Evolutionary conservation across 106 monocot genomes (phyloP).

Genomic region (Amphibolis antarctica): DNA sequence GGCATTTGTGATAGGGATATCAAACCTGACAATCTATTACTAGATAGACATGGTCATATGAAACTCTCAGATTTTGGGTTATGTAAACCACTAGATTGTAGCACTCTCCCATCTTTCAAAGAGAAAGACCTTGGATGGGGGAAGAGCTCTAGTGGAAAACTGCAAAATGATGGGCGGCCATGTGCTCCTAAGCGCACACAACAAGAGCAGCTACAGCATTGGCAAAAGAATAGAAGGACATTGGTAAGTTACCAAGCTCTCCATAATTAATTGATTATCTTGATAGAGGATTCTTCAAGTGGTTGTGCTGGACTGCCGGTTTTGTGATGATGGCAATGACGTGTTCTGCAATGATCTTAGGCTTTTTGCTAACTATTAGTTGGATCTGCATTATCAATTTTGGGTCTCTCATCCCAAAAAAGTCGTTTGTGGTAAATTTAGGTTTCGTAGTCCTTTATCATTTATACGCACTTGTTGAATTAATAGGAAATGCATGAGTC

Average conservation of each 20-base stretch:
- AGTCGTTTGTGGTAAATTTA: too few species aligned
- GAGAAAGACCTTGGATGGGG: slow-evolving; percentile 36
- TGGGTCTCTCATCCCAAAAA: too few species aligned
- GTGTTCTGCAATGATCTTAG: neutral
- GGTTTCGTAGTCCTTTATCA: too few species aligned
- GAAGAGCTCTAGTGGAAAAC: slow-evolving; percentile 30
- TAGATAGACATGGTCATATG: slow-evolving; percentile 82
- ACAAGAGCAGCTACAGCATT: slow-evolving; percentile 82
- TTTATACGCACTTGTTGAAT: too few species aligned
- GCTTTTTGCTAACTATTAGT: too few species aligned
- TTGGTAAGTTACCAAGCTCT: slow-evolving; percentile 36
- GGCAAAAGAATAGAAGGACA: slow-evolving; percentile 90
- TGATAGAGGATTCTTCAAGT: neutral
- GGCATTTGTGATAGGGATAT: slow-evolving; percentile 58
- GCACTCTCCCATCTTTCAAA: slow-evolving; percentile 56
- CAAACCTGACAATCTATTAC: slow-evolving; percentile 93
- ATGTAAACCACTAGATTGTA: slow-evolving; percentile 82
- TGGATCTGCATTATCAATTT: too few species aligned
- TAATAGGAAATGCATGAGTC: too few species aligned
- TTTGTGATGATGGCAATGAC: neutral
- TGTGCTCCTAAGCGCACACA: slow-evolving; percentile 51
- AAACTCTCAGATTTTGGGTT: slow-evolving; percentile 95
- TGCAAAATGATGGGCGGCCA: slow-evolving; percentile 40
- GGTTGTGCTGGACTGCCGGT: neutral
- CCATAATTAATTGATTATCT: neutral